Evolutionary conservation across 345 rosid genomes (phyloP).

Genomic region (Eucalyptus erythrocorys): DNA sequence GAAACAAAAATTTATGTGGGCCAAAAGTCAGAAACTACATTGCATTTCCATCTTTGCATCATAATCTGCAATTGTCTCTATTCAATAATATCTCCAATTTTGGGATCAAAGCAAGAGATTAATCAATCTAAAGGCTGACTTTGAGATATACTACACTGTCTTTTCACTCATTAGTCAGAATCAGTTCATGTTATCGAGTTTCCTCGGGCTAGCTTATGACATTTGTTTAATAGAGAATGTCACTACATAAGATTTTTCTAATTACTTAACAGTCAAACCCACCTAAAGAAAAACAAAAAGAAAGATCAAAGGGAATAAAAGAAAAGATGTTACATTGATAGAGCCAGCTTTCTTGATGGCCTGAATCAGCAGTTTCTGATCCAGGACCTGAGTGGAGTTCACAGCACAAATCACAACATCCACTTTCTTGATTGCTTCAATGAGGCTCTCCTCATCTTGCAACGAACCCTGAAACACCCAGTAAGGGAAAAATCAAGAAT

Average conservation of each 20-base stretch:
- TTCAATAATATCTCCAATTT: background rate
- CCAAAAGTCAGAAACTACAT: background rate
- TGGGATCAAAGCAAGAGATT: background rate
- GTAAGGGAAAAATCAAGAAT: background rate
- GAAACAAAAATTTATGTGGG: background rate
- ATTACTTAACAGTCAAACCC: background rate
- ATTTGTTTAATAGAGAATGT: background rate
- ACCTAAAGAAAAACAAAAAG: background rate
- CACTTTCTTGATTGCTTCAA: conserved; percentile 57
- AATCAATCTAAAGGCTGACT: background rate
- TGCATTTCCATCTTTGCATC: background rate
- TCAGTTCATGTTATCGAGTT: background rate
- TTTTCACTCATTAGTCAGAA: background rate
- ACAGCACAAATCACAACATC: conserved; percentile 72
- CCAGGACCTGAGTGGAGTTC: conserved; percentile 54
- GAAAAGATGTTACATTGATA: conserved; percentile 25
- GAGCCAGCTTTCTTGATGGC: conserved; percentile 45
- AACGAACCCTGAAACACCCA: conserved; percentile 46
- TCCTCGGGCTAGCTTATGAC: background rate
- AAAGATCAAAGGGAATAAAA: background rate
- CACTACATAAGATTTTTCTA: background rate
- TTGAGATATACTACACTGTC: background rate
- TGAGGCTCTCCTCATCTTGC: conserved; percentile 49
- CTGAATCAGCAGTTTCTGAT: conserved; percentile 51
- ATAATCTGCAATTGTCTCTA: background rate